These are phyloP conservation scores for Cladorrhinum samala DNA, from an alignment of 495 filamentous ascomycete species.

Conservation along the genomic window DNA sequence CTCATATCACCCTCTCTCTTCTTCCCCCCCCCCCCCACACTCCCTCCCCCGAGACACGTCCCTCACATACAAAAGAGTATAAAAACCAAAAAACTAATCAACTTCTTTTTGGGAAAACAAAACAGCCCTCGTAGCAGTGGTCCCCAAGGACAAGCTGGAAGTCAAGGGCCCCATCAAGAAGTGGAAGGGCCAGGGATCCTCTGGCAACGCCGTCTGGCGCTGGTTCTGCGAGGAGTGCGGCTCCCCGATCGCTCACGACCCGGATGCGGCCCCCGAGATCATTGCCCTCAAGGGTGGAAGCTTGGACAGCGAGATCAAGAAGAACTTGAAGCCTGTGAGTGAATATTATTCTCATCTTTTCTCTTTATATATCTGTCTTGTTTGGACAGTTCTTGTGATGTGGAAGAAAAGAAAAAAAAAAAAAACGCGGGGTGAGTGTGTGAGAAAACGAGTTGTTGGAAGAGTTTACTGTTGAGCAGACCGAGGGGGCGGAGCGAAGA, in stretches of 20 bases:
- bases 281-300: constrained; percentile 64
- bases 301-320: constrained; percentile 57
- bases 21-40: constrained; percentile 39
- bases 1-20: too few species aligned
- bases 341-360: background rate
- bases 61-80: too few species aligned
- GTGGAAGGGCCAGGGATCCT: constrained; percentile 49
- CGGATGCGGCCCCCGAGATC: constrained; percentile 59
- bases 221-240: constrained; percentile 66
- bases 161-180: constrained; percentile 59
- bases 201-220: constrained; percentile 56
- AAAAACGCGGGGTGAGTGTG: too few species aligned
- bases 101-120: too few species aligned
- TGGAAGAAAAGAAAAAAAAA: too few species aligned
- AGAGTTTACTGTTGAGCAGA: too few species aligned
- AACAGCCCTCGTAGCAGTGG: constrained; percentile 60
- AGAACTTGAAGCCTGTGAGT: constrained; percentile 57
- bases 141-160: constrained; percentile 55
- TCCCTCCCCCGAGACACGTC: too few species aligned
- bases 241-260: constrained; percentile 63
- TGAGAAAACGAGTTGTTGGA: too few species aligned
- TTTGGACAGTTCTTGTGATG: background rate
- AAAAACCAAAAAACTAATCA: too few species aligned
- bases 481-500: too few species aligned
- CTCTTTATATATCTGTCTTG: background rate